Percentiles rank a stretch among this genome's conserved stretches.
Conservation (phyloP, 257 asterid genomes). For the Nicotiana paniculata region DNA sequence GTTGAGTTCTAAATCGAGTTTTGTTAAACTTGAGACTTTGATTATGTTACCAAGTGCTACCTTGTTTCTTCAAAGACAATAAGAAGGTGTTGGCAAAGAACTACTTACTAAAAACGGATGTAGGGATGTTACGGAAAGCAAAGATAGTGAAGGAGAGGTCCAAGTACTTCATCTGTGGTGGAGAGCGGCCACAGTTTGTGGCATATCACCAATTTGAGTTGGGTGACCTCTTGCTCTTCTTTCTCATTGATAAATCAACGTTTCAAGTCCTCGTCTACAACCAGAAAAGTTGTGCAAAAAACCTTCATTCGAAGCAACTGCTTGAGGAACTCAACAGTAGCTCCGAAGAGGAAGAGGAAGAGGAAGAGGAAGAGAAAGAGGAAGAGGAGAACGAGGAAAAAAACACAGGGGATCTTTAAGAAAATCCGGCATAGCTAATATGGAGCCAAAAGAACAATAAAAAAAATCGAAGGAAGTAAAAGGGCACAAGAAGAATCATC, state of each 20-base stretch:
- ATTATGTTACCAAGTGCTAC: not conserved
- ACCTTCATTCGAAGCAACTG: not conserved
- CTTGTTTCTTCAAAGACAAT: not conserved
- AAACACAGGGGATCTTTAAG: too few species aligned
- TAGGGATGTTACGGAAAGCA: not conserved
- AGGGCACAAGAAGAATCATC: not conserved
- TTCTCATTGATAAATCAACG: not conserved
- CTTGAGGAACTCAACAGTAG: not conserved
- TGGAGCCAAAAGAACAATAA: not conserved
- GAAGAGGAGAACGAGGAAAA: not conserved
- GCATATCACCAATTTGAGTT: not conserved
- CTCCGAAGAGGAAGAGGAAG: not conserved
- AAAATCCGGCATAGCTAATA: too few species aligned
- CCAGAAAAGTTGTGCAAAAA: not conserved
- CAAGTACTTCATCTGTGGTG: not conserved
- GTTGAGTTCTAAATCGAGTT: not conserved
- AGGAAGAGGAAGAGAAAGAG: not conserved
- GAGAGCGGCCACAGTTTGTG: not conserved
- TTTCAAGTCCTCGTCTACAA: not conserved
- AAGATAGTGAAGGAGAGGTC: not conserved
- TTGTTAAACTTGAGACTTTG: not conserved
- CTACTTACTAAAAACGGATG: not conserved
- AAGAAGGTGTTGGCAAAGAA: not conserved
- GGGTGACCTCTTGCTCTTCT: not conserved
- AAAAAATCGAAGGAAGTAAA: not conserved